Evolutionary conservation across 305 asterid species (phyloP).

Genomic region (Withania somnifera): DNA sequence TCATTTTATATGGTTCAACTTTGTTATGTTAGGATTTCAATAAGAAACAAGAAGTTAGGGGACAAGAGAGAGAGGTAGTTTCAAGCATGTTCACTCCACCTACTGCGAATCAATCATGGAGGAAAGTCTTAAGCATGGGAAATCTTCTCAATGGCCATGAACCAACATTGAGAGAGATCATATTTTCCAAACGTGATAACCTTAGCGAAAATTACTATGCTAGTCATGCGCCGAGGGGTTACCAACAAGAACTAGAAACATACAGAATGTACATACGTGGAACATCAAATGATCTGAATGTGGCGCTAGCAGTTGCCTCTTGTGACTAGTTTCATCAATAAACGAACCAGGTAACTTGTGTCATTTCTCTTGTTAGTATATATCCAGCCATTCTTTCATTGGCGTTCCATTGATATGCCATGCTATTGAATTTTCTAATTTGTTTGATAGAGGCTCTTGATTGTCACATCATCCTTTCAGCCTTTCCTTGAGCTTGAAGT

Average conservation of each 20-base stretch:
- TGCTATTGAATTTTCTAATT: not conserved
- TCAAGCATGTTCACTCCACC: constrained; percentile 69
- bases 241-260: constrained; percentile 60
- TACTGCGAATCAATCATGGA: constrained; percentile 87
- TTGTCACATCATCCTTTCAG: not conserved
- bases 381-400: not conserved
- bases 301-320: constrained; percentile 85
- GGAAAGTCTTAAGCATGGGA: constrained; percentile 89
- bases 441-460: not conserved
- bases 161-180: constrained; percentile 68
- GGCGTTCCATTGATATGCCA: not conserved
- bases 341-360: not conserved
- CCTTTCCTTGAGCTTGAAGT: not conserved
- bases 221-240: constrained; percentile 24
- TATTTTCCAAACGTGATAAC: constrained; percentile 55
- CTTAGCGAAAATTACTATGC: constrained; percentile 60
- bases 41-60: constrained; percentile 40
- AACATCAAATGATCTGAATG: constrained; percentile 79
- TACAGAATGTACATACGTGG: constrained; percentile 74
- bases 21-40: constrained; percentile 29
- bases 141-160: constrained; percentile 90
- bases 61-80: constrained; percentile 45
- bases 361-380: not conserved
- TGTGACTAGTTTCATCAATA: constrained; percentile 35
- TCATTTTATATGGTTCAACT: not conserved